Percentiles rank a stretch among this genome's conserved stretches.
Conservation (phyloP, 148 eudicot genomes). For the Diospyros kaki region DNA sequence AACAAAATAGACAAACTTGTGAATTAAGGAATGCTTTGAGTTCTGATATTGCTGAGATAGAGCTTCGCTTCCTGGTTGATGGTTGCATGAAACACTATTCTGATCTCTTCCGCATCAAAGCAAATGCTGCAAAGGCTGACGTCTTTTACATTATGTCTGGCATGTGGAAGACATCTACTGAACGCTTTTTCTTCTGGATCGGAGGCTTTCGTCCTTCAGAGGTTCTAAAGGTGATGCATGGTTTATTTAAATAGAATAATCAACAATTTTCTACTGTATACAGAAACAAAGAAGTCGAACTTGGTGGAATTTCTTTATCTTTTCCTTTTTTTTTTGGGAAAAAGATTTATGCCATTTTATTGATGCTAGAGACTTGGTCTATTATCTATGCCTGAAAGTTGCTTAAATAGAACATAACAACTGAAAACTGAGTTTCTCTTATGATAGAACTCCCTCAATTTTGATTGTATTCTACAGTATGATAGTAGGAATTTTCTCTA, state of each 20-base stretch:
- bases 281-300: constrained; percentile 4
- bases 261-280: background rate
- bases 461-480: too few relatives aligned
- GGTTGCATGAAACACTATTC: constrained; percentile 66
- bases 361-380: background rate
- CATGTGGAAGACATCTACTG: constrained; percentile 82
- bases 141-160: constrained; percentile 85
- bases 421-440: background rate
- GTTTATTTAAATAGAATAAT: background rate
- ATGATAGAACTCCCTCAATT: too few relatives aligned
- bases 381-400: background rate
- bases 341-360: background rate
- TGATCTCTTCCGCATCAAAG: constrained; percentile 71
- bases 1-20: constrained; percentile 53
- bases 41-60: constrained; percentile 42
- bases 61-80: constrained; percentile 58
- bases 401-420: background rate
- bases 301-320: background rate
- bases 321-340: background rate
- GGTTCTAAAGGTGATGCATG: constrained; percentile 58
- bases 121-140: constrained; percentile 71
- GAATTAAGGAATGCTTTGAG: constrained; percentile 58
- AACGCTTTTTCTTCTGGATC: constrained; percentile 88
- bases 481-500: too few relatives aligned
- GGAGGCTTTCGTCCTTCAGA: constrained; percentile 98